phyloP scores from a whole-genome alignment of 2,329 filamentous ascomycete species.

The Hypoxylon sp. region DNA sequence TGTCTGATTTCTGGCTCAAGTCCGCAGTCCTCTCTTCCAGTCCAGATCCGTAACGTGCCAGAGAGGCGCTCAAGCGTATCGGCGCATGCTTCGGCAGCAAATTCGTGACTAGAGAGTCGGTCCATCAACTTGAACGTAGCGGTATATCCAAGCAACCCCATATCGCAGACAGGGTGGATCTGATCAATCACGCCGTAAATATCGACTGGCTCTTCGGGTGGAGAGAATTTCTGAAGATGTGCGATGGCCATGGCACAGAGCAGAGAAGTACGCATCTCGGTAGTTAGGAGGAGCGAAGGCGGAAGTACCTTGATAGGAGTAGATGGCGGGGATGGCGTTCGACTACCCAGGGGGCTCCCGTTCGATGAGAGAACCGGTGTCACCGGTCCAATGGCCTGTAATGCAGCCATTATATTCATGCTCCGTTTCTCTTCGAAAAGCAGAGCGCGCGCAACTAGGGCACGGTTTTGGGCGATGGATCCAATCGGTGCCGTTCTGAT shows the following conservation, averaged over 20 bases:
- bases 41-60: constrained; percentile 71
- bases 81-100: constrained; percentile 62
- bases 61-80: constrained; percentile 68
- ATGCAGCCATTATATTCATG: constrained; percentile 67
- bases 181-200: constrained; percentile 65
- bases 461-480: constrained; percentile 76
- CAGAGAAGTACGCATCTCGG: constrained; percentile 69
- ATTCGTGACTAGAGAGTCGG: constrained; percentile 61
- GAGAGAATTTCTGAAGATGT: constrained; percentile 63
- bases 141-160: constrained; percentile 71
- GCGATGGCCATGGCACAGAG: constrained; percentile 72
- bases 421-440: constrained; percentile 67
- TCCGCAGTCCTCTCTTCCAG: constrained; percentile 65
- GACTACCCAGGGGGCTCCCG: constrained; percentile 32
- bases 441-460: constrained; percentile 70
- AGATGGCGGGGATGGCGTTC: constrained; percentile 40
- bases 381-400: constrained; percentile 64
- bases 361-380: constrained; percentile 53
- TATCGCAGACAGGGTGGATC: constrained; percentile 56
- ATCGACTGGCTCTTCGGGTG: constrained; percentile 60
- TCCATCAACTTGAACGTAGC: constrained; percentile 71
- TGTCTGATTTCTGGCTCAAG: constrained; percentile 66
- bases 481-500: constrained; percentile 81
- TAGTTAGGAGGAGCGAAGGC: constrained; percentile 58
- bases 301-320: constrained; percentile 63